These are phyloP conservation scores for Excoecaria agallocha DNA, from an alignment of 345 rosid species.

Conservation along the genomic window DNA sequence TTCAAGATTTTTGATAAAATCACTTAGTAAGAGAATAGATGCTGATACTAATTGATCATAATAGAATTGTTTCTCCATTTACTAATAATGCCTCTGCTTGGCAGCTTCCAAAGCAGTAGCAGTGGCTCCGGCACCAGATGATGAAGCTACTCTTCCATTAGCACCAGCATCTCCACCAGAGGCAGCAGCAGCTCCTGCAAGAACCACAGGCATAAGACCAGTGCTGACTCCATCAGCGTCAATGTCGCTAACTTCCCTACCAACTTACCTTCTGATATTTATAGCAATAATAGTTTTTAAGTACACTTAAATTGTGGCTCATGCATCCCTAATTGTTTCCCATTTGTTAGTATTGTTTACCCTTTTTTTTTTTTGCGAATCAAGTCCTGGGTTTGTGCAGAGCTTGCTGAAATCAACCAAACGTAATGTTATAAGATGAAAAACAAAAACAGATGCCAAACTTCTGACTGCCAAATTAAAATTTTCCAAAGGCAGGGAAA, in stretches of 20 bases:
- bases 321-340: background rate
- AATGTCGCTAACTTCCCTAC: constrained; percentile 13
- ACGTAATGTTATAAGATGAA: background rate
- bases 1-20: background rate
- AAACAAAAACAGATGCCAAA: background rate
- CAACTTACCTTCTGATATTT: constrained; percentile 15
- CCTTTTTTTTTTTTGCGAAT: background rate
- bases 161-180: constrained; percentile 32
- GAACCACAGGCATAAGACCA: constrained; percentile 36
- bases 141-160: constrained; percentile 15
- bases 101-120: constrained; percentile 47
- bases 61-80: background rate
- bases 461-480: background rate
- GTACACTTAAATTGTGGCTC: constrained; percentile 3
- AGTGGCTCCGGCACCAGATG: constrained; percentile 32
- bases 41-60: background rate
- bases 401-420: background rate
- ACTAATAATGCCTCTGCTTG: background rate
- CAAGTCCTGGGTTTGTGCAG: background rate
- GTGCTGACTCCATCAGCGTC: constrained; percentile 35
- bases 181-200: constrained; percentile 23
- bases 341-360: background rate
- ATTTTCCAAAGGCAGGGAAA: background rate
- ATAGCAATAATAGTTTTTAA: constrained; percentile 15
- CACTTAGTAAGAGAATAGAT: background rate